These are phyloP conservation scores for Rhodotorula sp. DNA, from an alignment of 1,284 basidiomycete species.

Conservation along the genomic window DNA sequence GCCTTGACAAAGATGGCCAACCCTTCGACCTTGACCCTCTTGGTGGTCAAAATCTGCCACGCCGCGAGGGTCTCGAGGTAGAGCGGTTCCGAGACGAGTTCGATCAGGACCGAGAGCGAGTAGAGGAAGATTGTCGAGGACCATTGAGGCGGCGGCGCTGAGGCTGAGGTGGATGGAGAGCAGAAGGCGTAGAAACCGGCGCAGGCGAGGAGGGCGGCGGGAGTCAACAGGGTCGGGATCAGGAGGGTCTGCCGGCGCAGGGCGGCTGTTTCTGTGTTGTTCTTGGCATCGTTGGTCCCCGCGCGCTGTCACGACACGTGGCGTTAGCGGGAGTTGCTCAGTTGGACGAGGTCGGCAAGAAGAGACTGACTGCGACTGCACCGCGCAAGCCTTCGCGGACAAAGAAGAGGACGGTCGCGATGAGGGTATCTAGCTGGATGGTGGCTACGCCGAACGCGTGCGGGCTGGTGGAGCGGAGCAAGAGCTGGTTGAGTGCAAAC, in stretches of 20 bases:
- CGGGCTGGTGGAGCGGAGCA: constrained; percentile 80
- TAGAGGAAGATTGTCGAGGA: constrained; percentile 64
- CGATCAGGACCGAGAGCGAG: constrained; percentile 67
- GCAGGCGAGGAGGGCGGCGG: constrained; percentile 13
- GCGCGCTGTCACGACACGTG: neutral
- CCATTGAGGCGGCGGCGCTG: constrained; percentile 51
- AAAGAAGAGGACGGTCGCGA: constrained; percentile 86
- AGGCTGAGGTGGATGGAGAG: constrained; percentile 49
- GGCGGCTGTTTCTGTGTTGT: neutral
- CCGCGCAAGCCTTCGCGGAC: constrained; percentile 86
- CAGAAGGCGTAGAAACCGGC: constrained; percentile 56
- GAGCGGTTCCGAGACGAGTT: constrained; percentile 77
- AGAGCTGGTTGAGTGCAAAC: constrained; percentile 80
- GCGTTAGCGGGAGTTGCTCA: neutral
- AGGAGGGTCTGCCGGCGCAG: neutral
- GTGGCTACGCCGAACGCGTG: constrained; percentile 80
- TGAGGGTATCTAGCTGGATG: constrained; percentile 79
- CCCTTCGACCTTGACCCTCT: constrained; percentile 59
- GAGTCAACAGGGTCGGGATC: constrained; percentile 11
- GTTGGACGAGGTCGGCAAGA: neutral
- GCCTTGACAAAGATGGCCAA: constrained; percentile 73
- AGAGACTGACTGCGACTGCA: constrained; percentile 59
- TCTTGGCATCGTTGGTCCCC: constrained; percentile 5
- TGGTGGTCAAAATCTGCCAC: constrained; percentile 33
- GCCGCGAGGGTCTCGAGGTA: constrained; percentile 59